Evolutionary conservation across 2,329 filamentous ascomycete genomes (phyloP).

Genomic region (Monosporascus sp.): DNA sequence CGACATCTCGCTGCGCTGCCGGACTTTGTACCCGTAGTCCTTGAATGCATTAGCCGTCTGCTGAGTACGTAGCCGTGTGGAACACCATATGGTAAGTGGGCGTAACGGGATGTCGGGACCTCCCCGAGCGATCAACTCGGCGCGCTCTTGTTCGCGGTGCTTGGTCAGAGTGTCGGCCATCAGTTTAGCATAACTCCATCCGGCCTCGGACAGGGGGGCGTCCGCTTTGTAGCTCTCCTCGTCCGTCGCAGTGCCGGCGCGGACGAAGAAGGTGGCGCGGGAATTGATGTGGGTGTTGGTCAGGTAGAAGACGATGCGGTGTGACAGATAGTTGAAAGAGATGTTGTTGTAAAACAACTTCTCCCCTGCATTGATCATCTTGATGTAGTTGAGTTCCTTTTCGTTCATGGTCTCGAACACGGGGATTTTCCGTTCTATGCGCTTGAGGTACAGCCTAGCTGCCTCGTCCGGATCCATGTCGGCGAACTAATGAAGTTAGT

Average conservation of each 20-base stretch:
- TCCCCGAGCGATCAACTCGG: slow-evolving; percentile 61
- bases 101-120: slow-evolving; percentile 66
- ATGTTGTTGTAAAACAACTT: slow-evolving; percentile 95
- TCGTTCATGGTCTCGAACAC: slow-evolving; percentile 97
- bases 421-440: slow-evolving; percentile 89
- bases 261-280: slow-evolving; percentile 86
- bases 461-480: slow-evolving; percentile 91
- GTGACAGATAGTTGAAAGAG: slow-evolving; percentile 92
- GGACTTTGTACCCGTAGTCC: slow-evolving; percentile 74
- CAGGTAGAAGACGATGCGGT: slow-evolving; percentile 96
- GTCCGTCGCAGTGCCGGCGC: slow-evolving; percentile 79
- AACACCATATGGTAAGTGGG: slow-evolving; percentile 89
- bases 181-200: slow-evolving; percentile 72
- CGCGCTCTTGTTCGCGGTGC: slow-evolving; percentile 77
- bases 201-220: slow-evolving; percentile 74
- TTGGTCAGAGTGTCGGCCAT: slow-evolving; percentile 80
- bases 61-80: slow-evolving; percentile 81
- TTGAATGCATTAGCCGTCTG: slow-evolving; percentile 84
- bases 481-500: slow-evolving; percentile 56
- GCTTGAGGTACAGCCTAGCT: slow-evolving; percentile 81
- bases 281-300: slow-evolving; percentile 97
- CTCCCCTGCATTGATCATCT: slow-evolving; percentile 97
- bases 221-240: slow-evolving; percentile 92
- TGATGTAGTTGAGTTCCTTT: slow-evolving; percentile 90
- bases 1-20: slow-evolving; percentile 92